Conservation (phyloP, 2,329 filamentous ascomycete species). For the Colletotrichum sp. region DNA sequence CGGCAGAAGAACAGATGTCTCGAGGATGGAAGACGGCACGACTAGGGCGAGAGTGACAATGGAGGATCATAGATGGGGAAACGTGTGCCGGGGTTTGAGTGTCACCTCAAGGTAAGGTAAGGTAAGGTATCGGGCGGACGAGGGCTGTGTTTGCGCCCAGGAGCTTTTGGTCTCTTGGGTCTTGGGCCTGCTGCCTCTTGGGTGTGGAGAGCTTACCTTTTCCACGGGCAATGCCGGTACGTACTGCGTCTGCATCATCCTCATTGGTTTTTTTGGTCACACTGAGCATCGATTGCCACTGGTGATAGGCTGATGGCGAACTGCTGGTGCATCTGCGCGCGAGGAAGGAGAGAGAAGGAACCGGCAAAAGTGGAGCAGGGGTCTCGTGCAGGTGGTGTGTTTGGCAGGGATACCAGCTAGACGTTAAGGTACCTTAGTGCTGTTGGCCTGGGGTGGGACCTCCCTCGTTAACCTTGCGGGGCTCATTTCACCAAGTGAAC, state of each 20-base stretch:
- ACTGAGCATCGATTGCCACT: background rate
- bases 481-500: background rate
- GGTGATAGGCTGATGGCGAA: conserved; percentile 5
- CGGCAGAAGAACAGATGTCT: background rate
- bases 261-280: background rate
- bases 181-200: background rate
- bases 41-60: background rate
- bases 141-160: conserved; percentile 19
- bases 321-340: background rate
- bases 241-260: background rate
- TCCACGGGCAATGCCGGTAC: background rate
- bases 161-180: background rate
- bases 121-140: background rate
- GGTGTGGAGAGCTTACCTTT: background rate
- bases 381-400: conserved; percentile 9
- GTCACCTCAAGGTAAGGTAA: background rate
- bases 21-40: conserved; percentile 4
- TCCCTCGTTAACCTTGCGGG: conserved; percentile 2
- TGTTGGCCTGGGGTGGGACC: background rate
- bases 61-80: conserved; percentile 4
- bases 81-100: background rate
- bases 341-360: background rate
- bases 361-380: background rate
- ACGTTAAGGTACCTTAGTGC: background rate
- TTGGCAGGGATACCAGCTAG: background rate